Evolutionary conservation across 306 rosid species (phyloP), one percentile per base, ranked within the genome.

Genomic region (Canavalia gladiata): DNA sequence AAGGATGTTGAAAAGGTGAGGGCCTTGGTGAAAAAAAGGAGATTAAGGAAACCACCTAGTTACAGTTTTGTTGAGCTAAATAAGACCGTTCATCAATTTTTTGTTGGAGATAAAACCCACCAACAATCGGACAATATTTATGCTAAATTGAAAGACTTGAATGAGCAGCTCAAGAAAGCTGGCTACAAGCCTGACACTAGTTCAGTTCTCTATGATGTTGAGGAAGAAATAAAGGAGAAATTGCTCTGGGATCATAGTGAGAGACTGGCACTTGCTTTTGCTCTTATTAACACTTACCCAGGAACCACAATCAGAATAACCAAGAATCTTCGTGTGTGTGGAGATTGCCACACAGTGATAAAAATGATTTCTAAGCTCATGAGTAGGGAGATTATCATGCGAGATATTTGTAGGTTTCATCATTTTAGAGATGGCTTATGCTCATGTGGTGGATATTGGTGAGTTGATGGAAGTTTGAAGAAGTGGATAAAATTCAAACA

Each of bases 241-340:
- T 88, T 89, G 86, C 92, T 91, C 43, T 91, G 92, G 90, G 86
- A 72, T 84, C 94, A 85, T 56, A 87, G 94, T 8, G 88, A 89
- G 75, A 84, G 90, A 68, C 72, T 89, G 84, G 90, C 93, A 6
- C 91, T 88, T 83, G 90, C 88, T 76, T 86, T 88, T 74, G 81
- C 88, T 57, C 92, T 89, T 68, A 81, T 84, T 67, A 87, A 82
- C 72, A 83, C 90, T 59, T 52, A 77, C 74, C 85, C 90, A 34
- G 82, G 86, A 41, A 84, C 83, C 55, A 77, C 84, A 67, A 87
- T 87, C 84, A 85, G 93, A 85, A 87, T 90, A 35, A 87, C 91
- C 37, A 88, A 90, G 88, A 88, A 90, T 82, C 94, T 88, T 63
- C 89, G 89, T 50, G 85, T 88, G 51, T 89, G 92, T 80, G 86